A percentile compares a stretch with the other conserved stretches of the same genome.
phyloP scores from a whole-genome alignment of 345 rosid genomes.

The Dipteronia sinensis region DNA sequence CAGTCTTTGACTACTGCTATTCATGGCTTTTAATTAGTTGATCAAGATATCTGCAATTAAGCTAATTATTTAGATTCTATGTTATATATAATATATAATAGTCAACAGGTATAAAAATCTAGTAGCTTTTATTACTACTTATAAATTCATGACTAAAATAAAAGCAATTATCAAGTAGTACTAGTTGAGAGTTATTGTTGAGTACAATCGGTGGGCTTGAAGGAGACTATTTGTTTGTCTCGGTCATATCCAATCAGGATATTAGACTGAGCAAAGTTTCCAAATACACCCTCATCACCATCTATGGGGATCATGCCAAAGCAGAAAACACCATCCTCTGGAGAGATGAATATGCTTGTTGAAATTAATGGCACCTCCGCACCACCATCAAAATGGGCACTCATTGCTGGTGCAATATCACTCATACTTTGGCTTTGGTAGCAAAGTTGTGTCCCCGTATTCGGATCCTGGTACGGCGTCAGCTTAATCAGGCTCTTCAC shows the following conservation, averaged over 20 bases:
- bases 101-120: no score
- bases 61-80: no score
- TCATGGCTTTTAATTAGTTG: no score
- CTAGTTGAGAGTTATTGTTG: neutral
- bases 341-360: constrained; percentile 32
- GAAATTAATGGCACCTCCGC: constrained; percentile 24
- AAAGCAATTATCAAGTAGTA: neutral
- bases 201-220: constrained; percentile 40
- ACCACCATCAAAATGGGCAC: constrained; percentile 27
- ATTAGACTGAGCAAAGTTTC: constrained; percentile 35
- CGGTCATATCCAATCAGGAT: constrained; percentile 33
- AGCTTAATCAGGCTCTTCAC: neutral
- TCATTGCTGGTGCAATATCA: constrained; percentile 20
- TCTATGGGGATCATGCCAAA: constrained; percentile 25
- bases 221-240: constrained; percentile 21
- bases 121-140: neutral
- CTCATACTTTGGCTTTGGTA: constrained; percentile 9
- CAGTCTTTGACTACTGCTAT: no score
- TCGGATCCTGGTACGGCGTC: constrained; percentile 20
- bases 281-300: constrained; percentile 24
- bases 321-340: constrained; percentile 26
- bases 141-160: neutral
- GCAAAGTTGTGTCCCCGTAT: constrained; percentile 17
- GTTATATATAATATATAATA: no score
- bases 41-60: no score